A percentile compares a stretch with the other conserved stretches of the same genome.
Evolutionary conservation across 2,329 filamentous ascomycete genomes (phyloP).

Genomic region (Aureobasidium sp.): DNA sequence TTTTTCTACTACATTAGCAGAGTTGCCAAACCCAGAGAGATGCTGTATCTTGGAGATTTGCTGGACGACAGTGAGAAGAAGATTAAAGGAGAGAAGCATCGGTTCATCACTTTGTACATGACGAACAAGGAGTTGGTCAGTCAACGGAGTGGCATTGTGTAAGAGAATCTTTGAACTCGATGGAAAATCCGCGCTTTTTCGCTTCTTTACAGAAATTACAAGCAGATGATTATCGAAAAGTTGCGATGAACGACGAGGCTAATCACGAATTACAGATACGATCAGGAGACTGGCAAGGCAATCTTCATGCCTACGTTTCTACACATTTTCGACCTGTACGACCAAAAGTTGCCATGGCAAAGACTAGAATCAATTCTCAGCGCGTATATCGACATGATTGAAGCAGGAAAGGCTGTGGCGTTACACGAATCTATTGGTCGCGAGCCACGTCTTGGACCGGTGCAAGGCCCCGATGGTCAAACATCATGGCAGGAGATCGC

Average conservation of each 20-base stretch:
- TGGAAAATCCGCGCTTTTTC: not conserved
- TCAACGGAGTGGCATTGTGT: constrained; percentile 27
- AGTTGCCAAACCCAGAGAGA: constrained; percentile 23
- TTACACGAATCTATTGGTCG: constrained; percentile 22
- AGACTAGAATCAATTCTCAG: constrained; percentile 28
- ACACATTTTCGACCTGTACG: constrained; percentile 26
- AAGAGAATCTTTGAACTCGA: not conserved
- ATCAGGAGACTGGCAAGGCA: constrained; percentile 25
- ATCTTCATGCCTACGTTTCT: constrained; percentile 30
- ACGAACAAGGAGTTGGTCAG: constrained; percentile 25
- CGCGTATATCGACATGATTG: constrained; percentile 30
- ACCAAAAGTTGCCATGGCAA: constrained; percentile 27
- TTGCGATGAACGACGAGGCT: not conserved
- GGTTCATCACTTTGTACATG: constrained; percentile 27
- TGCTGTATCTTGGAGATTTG: constrained; percentile 26
- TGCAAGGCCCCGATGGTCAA: constrained; percentile 24
- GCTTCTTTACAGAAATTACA: not conserved
- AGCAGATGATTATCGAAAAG: not conserved
- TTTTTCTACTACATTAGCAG: constrained; percentile 29
- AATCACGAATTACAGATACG: constrained; percentile 17
- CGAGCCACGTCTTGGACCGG: constrained; percentile 13
- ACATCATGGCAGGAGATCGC: constrained; percentile 24
- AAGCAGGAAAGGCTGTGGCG: constrained; percentile 28
- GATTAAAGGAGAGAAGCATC: constrained; percentile 23
- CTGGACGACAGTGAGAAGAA: constrained; percentile 24